phyloP scores from a whole-genome alignment of 257 asterid species.

The Solanum ossicruentum region DNA sequence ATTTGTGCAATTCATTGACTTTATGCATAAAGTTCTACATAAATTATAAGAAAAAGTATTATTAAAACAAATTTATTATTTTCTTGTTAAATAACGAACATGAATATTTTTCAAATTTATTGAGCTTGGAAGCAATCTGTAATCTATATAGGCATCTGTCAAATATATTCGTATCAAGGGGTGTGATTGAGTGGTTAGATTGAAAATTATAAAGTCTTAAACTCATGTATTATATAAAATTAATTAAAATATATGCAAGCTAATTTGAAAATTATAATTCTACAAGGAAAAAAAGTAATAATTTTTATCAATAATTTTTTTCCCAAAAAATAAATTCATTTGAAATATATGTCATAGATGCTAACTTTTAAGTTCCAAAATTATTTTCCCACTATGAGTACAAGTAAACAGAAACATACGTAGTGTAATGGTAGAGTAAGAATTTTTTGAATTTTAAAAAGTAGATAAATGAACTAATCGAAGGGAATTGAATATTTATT shows the following conservation, averaged over 20 bases:
- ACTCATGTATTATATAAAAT: background rate
- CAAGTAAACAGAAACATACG: background rate
- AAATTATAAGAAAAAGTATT: background rate
- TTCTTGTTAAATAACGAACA: background rate
- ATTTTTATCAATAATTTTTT: background rate
- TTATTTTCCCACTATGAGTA: background rate
- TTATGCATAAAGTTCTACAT: no score
- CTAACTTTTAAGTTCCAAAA: background rate
- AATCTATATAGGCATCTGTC: no score
- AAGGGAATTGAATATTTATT: no score
- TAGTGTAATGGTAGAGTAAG: no score
- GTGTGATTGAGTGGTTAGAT: background rate
- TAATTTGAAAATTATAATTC: no score
- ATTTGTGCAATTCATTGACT: no score
- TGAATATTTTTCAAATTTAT: no score
- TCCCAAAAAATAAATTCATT: no score
- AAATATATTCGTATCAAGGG: background rate
- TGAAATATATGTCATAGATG: background rate
- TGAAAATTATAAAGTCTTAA: background rate
- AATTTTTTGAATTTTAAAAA: no score
- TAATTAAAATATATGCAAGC: no score
- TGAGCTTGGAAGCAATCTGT: no score
- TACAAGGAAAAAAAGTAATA: background rate
- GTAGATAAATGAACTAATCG: no score
- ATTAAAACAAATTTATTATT: background rate